Base-by-base conservation (phyloP, 108 stramenopile species). In the Nannochloropsis gaditana region DNA sequence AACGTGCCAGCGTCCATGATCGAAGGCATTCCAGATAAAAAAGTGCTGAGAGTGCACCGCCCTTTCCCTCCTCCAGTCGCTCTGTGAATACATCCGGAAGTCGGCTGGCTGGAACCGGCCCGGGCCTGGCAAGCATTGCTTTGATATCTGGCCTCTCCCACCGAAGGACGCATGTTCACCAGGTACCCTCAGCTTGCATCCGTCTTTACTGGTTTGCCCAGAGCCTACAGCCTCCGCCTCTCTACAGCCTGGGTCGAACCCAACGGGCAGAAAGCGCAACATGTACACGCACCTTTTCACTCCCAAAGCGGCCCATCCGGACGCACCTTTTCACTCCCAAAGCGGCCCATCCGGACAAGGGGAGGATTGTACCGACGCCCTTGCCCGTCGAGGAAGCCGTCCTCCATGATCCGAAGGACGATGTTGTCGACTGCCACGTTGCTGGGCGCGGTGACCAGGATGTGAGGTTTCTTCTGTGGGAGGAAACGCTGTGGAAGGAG, bases 371-470 rank as follows among this genome's bases (percentile, higher is more conserved):
- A 99, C 42, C 93, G 87, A 83, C 85, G 2, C 95, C 96, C 73
- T 31, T 84, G 41, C n/a, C 98, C 97, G 86, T 98, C 99, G 4
- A 95, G 84, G 82, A 99, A 98, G 44, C 95, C 95, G 80, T 93
- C 93, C 45, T 91, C 91, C 93, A 97, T 92, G 81, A 99, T 94
- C 83, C 96, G 96, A 31, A 94, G 82, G 21, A 98, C 93, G 31
- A 99, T 92, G 85, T 98, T 97, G 91, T 99, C 99, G 11, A 99
- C 97, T 4, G 97, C 99, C 9, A 95, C 95, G 90, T 99, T 99
- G 79, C 94, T 95, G 1, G 98, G 99, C 9, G 99, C 98, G 84
- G 94, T 94, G 10, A 99, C 95, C 42, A 99, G 91, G 89, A 93
- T 85, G 83, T 89, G 88, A 41, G 88, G 88, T 42, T 84, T 84